Conservation (phyloP, 225 moss, liverwort and hornwort genomes). For the Straminergon stramineum region DNA sequence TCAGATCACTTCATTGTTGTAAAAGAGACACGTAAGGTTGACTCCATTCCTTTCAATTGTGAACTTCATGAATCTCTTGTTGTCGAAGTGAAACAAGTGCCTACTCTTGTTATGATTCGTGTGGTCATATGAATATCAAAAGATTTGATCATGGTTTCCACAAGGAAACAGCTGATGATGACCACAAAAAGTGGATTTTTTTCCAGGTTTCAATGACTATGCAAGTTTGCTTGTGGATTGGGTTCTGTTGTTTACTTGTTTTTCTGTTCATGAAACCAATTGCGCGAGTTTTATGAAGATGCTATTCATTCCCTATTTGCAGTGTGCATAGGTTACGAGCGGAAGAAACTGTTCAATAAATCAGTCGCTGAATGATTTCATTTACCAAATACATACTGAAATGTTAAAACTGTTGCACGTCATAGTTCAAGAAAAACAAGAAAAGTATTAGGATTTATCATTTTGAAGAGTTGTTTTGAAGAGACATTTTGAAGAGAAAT, state of each 20-base stretch:
- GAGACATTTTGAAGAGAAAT: too few relatives aligned
- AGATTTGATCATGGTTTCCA: background rate
- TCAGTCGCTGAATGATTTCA: background rate
- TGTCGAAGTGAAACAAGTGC: background rate
- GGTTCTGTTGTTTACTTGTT: background rate
- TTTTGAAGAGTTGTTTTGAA: background rate
- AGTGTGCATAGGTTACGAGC: background rate
- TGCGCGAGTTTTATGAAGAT: background rate
- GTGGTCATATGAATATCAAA: background rate
- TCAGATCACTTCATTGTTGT: background rate
- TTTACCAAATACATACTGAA: background rate
- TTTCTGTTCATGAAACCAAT: background rate
- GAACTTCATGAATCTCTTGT: background rate
- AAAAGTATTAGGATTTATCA: background rate
- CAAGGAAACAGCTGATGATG: background rate
- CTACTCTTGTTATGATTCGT: background rate
- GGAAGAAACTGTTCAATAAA: background rate
- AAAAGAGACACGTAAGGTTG: background rate
- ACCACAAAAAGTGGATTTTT: background rate
- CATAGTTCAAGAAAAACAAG: background rate
- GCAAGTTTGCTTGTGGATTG: background rate
- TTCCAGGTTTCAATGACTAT: background rate
- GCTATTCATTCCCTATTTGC: background rate
- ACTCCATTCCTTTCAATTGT: background rate
- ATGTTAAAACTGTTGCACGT: background rate